Evolutionary conservation across 75 land plant genomes (phyloP).

Genomic region (Pinus albicaulis): DNA sequence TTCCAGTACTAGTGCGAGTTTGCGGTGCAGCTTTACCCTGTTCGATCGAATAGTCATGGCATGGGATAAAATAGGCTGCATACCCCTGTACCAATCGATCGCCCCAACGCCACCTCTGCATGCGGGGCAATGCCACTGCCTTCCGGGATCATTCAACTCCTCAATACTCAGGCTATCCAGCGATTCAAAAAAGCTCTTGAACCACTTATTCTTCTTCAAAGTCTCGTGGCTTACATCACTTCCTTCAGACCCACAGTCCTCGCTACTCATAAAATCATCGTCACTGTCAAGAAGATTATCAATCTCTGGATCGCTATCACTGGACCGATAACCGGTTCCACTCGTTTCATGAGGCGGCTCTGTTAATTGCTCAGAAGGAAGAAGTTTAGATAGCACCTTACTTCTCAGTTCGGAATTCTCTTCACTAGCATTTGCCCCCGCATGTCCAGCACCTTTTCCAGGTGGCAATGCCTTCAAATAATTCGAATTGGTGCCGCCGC

Average conservation of each 20-base stretch:
- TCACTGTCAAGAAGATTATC: slow-evolving; percentile 52
- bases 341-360: not conserved
- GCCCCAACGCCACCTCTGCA: slow-evolving; percentile 89
- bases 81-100: slow-evolving; percentile 89
- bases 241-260: slow-evolving; percentile 57
- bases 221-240: slow-evolving; percentile 66
- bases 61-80: slow-evolving; percentile 79
- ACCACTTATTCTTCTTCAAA: slow-evolving; percentile 68
- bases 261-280: slow-evolving; percentile 59
- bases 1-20: slow-evolving; percentile 68
- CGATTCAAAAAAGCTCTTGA: slow-evolving; percentile 57
- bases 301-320: slow-evolving; percentile 26
- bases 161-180: slow-evolving; percentile 53
- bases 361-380: slow-evolving; percentile 5
- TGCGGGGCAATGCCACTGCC: slow-evolving; percentile 98
- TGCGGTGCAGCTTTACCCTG: slow-evolving; percentile 71
- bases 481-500: not conserved
- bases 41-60: slow-evolving; percentile 73
- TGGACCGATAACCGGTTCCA: not conserved
- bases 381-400: not conserved
- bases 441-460: not conserved
- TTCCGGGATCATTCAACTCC: slow-evolving; percentile 58
- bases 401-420: not conserved
- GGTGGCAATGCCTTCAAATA: not conserved
- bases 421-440: not conserved